Evolutionary conservation across 306 rosid genomes (phyloP).

Genomic region (apple (Malus domestica)): DNA sequence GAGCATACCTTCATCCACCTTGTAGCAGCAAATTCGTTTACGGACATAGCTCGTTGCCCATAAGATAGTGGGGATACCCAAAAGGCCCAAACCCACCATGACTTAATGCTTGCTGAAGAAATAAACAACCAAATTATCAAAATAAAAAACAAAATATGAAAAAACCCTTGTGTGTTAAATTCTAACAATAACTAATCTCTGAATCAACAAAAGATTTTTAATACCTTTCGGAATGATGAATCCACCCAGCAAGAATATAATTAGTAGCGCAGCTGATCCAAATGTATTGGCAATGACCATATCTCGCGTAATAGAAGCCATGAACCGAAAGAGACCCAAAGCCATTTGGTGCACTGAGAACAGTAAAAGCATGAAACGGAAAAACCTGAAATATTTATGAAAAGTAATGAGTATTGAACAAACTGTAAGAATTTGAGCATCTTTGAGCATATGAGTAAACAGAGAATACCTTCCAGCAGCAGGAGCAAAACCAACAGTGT

Average conservation of each 20-base stretch:
- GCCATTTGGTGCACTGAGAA: slow-evolving; percentile 87
- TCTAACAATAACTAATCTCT: neutral
- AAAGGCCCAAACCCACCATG: slow-evolving; percentile 87
- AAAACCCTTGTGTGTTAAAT: neutral
- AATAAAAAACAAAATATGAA: neutral
- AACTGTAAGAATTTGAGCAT: neutral
- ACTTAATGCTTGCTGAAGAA: slow-evolving; percentile 57
- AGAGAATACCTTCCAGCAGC: slow-evolving; percentile 49
- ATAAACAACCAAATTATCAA: slow-evolving; percentile 1
- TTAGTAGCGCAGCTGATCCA: slow-evolving; percentile 69
- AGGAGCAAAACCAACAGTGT: slow-evolving; percentile 84
- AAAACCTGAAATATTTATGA: slow-evolving; percentile 60
- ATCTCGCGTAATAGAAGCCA: slow-evolving; percentile 73
- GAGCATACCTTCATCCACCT: slow-evolving; percentile 75
- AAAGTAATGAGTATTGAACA: slow-evolving; percentile 7
- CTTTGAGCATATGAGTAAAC: neutral
- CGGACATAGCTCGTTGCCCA: slow-evolving; percentile 69
- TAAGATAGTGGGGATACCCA: slow-evolving; percentile 84
- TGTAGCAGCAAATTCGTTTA: slow-evolving; percentile 73
- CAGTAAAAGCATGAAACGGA: slow-evolving; percentile 66
- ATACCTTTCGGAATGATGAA: slow-evolving; percentile 82
- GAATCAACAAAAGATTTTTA: neutral
- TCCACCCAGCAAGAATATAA: slow-evolving; percentile 72
- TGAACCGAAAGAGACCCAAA: slow-evolving; percentile 75
- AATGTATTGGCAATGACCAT: slow-evolving; percentile 84